Base-by-base conservation (phyloP, 441 rosid genomes). In the Croton laevigatus region DNA sequence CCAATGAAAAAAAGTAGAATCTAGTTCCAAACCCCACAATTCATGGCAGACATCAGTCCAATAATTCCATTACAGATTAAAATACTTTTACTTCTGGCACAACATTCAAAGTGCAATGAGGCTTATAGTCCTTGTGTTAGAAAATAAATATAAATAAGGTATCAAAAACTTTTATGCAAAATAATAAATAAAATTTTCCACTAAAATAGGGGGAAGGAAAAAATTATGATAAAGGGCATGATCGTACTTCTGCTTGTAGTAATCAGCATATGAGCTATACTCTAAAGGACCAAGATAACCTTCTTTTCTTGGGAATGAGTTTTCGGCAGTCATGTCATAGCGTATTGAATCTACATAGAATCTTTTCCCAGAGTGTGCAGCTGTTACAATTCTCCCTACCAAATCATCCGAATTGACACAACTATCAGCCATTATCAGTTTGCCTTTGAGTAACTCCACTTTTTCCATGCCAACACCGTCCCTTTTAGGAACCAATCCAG, bases 321-420 rank as follows among this genome's bases (percentile, higher is more conserved):
- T 87, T 85, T 93, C 97, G 8, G 97, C 97, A 76, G 90, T 91
- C 99, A 91, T 93, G 32, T 93, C 97, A 75, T 84, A 86, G 53
- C 92, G 82, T 54, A 96, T 78, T 57, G 99, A 89, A 82, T 93
- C 99, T 48, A 91, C 98, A 72, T 90, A 91, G 80, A 96, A 96
- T 82, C 99, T 88, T 88, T 96, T 96, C 75, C 99, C 98, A 6
- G 98, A 96, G 87, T 96, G 99, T 78, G 97, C 99, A 68, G 97
- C 97, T n/a, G 98, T 96, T 52, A 93, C 87, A 66, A 96, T 84
- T 80, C 88, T 91, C 72, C 99, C 98, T 16, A 83, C 76, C 79
- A 96, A 85, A 85, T 71, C 83, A 72, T 88, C 85, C 22, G 84
- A 88, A 77, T 69, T 73, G 60, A 79, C 71, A 73, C 70, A 81